A percentile compares a stretch with the other conserved stretches of the same genome.
Conservation (phyloP, 2,329 filamentous ascomycete genomes). For the Aspergillus sp. region DNA sequence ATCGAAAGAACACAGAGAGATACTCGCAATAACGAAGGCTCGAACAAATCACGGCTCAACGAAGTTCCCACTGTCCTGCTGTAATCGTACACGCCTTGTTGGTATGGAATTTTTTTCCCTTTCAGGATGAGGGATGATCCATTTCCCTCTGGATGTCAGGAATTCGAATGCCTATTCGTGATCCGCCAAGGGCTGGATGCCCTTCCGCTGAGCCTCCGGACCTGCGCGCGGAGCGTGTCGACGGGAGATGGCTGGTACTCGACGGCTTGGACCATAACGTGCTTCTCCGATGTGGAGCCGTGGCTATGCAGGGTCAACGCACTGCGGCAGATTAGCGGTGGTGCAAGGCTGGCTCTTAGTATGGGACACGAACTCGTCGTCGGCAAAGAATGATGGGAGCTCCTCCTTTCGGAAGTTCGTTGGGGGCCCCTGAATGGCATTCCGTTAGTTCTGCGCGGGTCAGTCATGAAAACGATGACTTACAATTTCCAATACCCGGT, state of each 20-base stretch:
- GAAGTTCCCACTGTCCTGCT: slow-evolving; percentile 45
- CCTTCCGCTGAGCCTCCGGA: slow-evolving; percentile 28
- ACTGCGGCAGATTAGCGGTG: slow-evolving; percentile 27
- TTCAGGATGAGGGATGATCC: neutral
- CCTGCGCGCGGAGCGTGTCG: slow-evolving; percentile 28
- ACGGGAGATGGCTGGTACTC: slow-evolving; percentile 26
- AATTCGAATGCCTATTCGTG: slow-evolving; percentile 9
- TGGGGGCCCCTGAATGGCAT: slow-evolving; percentile 34
- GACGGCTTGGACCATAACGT: slow-evolving; percentile 22
- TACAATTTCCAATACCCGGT: slow-evolving; percentile 36
- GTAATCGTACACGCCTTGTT: slow-evolving; percentile 19
- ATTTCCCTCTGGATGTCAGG: neutral
- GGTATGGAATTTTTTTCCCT: neutral
- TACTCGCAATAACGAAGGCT: slow-evolving; percentile 17
- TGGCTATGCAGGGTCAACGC: slow-evolving; percentile 34
- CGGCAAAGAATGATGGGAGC: slow-evolving; percentile 36
- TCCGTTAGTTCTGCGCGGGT: slow-evolving; percentile 8
- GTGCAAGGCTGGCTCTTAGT: slow-evolving; percentile 4
- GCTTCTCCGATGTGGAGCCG: slow-evolving; percentile 27
- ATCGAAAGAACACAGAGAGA: slow-evolving; percentile 12
- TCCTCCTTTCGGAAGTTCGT: slow-evolving; percentile 45
- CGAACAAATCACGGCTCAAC: slow-evolving; percentile 39
- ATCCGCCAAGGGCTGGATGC: slow-evolving; percentile 18
- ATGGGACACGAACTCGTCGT: slow-evolving; percentile 35
- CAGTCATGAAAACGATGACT: slow-evolving; percentile 4